phyloP scores from a whole-genome alignment of 2,329 filamentous ascomycete genomes.

The Amphichorda felina region DNA sequence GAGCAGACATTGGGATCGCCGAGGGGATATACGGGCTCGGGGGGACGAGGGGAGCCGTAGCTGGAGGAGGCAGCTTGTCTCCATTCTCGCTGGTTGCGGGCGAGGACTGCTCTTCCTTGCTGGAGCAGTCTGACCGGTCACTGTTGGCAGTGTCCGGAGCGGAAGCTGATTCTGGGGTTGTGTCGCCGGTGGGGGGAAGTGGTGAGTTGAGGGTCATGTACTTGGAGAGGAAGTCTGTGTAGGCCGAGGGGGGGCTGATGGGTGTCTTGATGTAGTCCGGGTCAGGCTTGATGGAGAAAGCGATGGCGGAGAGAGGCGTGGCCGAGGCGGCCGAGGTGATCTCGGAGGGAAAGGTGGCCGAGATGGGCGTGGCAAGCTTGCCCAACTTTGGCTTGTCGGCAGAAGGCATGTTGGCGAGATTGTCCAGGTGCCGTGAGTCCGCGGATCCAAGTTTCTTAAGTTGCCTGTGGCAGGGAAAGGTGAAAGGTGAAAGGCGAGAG shows the following conservation, averaged over 20 bases:
- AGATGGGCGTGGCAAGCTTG: slow-evolving; percentile 50
- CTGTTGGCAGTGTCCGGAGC: slow-evolving; percentile 44
- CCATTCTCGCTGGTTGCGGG: slow-evolving; percentile 18
- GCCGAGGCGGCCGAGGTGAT: slow-evolving; percentile 51
- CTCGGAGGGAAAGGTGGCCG: slow-evolving; percentile 49
- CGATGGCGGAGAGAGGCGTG: slow-evolving; percentile 49
- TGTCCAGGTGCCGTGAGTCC: slow-evolving; percentile 1
- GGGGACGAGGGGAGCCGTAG: slow-evolving; percentile 26
- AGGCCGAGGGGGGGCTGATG: slow-evolving; percentile 81
- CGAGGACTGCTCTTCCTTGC: slow-evolving; percentile 40
- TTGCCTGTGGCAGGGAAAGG: not conserved
- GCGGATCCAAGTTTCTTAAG: not conserved
- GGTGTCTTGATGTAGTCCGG: slow-evolving; percentile 66
- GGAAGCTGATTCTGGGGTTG: slow-evolving; percentile 31
- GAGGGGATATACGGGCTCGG: slow-evolving; percentile 39
- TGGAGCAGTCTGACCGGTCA: slow-evolving; percentile 43
- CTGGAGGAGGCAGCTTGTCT: slow-evolving; percentile 18
- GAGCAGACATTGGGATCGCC: slow-evolving; percentile 41
- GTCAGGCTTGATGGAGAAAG: slow-evolving; percentile 25
- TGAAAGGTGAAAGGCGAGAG: not conserved
- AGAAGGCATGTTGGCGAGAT: slow-evolving; percentile 29
- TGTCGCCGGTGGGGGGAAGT: slow-evolving; percentile 35
- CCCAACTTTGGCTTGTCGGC: slow-evolving; percentile 45
- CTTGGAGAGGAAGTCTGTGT: slow-evolving; percentile 79
- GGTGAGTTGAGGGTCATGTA: slow-evolving; percentile 67